Percentiles rank a stretch among this genome's conserved stretches.
phyloP scores from a whole-genome alignment of 1,284 basidiomycete genomes.

The Singerocomus inundabilis region DNA sequence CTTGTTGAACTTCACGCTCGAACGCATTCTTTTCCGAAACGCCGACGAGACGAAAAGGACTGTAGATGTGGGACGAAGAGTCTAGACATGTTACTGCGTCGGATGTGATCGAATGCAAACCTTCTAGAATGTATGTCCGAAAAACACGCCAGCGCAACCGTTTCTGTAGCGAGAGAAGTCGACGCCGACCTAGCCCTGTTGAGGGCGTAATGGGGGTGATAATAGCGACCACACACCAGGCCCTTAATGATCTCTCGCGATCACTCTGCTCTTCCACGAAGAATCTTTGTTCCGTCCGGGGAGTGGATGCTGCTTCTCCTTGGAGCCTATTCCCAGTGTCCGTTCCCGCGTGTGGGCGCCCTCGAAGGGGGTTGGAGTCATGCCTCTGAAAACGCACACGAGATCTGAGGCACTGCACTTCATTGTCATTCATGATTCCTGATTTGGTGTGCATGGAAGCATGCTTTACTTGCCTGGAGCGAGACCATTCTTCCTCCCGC shows the following conservation, averaged over 20 bases:
- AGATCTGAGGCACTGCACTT: slow-evolving; percentile 44
- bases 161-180: slow-evolving; percentile 1
- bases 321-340: slow-evolving; percentile 28
- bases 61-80: slow-evolving; percentile 58
- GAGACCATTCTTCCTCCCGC: slow-evolving; percentile 73
- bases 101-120: slow-evolving; percentile 60
- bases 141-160: slow-evolving; percentile 5
- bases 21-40: slow-evolving; percentile 71
- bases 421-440: slow-evolving; percentile 12
- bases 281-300: slow-evolving; percentile 50
- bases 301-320: slow-evolving; percentile 35
- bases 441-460: slow-evolving; percentile 11
- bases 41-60: slow-evolving; percentile 64
- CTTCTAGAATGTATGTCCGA: slow-evolving; percentile 73
- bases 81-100: slow-evolving; percentile 41
- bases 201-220: slow-evolving; percentile 65
- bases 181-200: slow-evolving; percentile 47
- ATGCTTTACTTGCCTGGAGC: slow-evolving; percentile 55
- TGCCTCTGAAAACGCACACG: slow-evolving; percentile 63
- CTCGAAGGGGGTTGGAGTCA: slow-evolving; percentile 73
- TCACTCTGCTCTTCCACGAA: slow-evolving; percentile 68
- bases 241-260: slow-evolving; percentile 78
- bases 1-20: slow-evolving; percentile 76
- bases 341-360: slow-evolving; percentile 50
- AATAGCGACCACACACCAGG: slow-evolving; percentile 69